A percentile compares a stretch with the other conserved stretches of the same genome.
phyloP scores from a whole-genome alignment of 129 eudicot species.

The Centella asiatica region DNA sequence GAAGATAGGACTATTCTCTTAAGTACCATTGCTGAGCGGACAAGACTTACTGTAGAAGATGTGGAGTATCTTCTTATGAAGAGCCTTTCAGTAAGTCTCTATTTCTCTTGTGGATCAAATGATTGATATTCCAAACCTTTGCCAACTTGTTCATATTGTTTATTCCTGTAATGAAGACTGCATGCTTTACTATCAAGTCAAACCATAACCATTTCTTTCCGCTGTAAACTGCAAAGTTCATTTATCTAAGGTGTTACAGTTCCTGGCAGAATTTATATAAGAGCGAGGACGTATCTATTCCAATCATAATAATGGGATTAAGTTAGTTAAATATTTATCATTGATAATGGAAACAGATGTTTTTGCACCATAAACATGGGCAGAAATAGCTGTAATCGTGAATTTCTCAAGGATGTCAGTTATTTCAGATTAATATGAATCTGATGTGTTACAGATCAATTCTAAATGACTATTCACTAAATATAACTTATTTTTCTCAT shows the following conservation, averaged over 20 bases:
- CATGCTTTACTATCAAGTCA: background rate
- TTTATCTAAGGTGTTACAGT: background rate
- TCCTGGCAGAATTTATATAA: background rate
- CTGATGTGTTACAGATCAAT: no score
- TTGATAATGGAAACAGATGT: no score
- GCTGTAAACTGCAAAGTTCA: background rate
- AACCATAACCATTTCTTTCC: background rate
- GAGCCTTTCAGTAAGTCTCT: slow-evolving; percentile 96
- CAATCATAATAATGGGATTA: no score
- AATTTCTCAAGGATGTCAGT: no score
- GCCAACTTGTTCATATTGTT: background rate
- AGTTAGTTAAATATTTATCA: no score
- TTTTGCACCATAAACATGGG: no score
- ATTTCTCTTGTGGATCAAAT: background rate
- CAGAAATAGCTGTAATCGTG: no score
- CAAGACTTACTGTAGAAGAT: slow-evolving; percentile 75
- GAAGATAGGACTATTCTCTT: slow-evolving; percentile 89
- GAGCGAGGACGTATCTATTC: background rate
- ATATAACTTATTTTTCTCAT: no score
- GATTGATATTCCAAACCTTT: background rate
- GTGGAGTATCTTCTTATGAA: slow-evolving; percentile 95
- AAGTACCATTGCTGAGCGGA: slow-evolving; percentile 75
- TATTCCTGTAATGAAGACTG: background rate
- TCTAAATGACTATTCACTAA: no score
- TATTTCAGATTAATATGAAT: no score